Conservation (phyloP, 768 basidiomycete genomes). For the Chalciporus piperatus region DNA sequence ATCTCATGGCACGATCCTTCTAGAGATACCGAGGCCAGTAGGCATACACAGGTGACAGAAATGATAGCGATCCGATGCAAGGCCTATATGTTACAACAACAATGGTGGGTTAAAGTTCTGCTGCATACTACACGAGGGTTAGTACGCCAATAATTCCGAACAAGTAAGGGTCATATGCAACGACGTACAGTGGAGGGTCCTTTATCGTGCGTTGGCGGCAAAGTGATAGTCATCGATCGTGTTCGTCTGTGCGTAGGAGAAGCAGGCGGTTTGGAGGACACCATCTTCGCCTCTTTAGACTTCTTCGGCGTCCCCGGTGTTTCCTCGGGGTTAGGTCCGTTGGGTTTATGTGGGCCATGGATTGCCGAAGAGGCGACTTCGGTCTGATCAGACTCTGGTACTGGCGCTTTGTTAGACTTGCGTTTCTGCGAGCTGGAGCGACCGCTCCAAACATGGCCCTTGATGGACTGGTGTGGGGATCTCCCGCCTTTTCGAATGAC, state of each 20-base stretch:
- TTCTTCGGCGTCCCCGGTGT: background rate
- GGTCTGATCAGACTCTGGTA: background rate
- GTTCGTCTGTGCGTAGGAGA: conserved; percentile 25
- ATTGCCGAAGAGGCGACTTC: background rate
- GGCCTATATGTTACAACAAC: background rate
- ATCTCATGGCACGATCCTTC: background rate
- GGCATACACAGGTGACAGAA: background rate
- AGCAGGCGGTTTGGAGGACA: conserved; percentile 1
- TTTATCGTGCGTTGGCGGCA: conserved; percentile 12
- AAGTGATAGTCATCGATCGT: conserved; percentile 26
- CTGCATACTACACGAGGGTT: conserved; percentile 19
- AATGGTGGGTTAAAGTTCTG: conserved; percentile 18
- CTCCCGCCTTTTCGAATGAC: background rate
- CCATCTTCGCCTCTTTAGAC: background rate
- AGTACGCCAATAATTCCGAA: background rate
- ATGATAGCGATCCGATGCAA: background rate
- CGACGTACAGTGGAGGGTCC: conserved; percentile 16
- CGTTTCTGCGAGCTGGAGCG: conserved; percentile 4
- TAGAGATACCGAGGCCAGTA: too few species aligned
- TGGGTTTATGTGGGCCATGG: background rate
- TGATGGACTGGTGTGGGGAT: background rate
- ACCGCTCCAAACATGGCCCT: conserved; percentile 2
- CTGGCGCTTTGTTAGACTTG: conserved; percentile 6
- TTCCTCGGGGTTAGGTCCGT: background rate
- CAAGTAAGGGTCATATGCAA: too few species aligned